These are phyloP conservation scores for Dalechampia spathulata DNA, from an alignment of 441 rosid species.

Conservation along the genomic window DNA sequence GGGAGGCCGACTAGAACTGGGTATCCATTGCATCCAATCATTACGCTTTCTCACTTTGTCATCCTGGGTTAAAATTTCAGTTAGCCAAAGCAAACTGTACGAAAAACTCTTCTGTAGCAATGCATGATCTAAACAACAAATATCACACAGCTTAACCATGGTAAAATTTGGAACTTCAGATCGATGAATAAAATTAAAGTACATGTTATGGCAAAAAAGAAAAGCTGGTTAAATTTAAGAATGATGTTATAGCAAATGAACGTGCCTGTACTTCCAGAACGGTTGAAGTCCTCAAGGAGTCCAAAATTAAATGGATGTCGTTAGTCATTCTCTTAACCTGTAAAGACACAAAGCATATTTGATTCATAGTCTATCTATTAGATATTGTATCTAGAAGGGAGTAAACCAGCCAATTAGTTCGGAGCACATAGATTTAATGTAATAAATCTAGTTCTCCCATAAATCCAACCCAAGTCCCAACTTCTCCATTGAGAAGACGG, in stretches of 20 bases:
- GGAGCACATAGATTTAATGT: background rate
- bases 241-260: background rate
- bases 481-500: too few species aligned
- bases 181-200: too few species aligned
- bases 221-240: too few species aligned
- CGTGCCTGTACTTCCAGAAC: conserved; percentile 63
- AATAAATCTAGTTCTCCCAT: too few species aligned
- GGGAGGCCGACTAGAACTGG: conserved; percentile 13
- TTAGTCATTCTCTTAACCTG: conserved; percentile 62
- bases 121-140: background rate
- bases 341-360: conserved; percentile 18
- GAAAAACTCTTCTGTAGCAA: background rate
- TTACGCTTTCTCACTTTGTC: conserved; percentile 56
- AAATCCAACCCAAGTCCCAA: too few species aligned
- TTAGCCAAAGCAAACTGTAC: background rate
- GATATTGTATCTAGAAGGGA: background rate
- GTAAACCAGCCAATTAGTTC: background rate
- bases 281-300: conserved; percentile 50
- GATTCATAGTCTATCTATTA: background rate
- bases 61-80: conserved; percentile 32
- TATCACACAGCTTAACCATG: background rate
- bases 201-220: too few species aligned
- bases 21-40: conserved; percentile 55
- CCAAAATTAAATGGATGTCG: conserved; percentile 47
- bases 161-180: too few species aligned